Conservation (phyloP, 352 stramenopile species). For the Globisporangium echinulatum region DNA sequence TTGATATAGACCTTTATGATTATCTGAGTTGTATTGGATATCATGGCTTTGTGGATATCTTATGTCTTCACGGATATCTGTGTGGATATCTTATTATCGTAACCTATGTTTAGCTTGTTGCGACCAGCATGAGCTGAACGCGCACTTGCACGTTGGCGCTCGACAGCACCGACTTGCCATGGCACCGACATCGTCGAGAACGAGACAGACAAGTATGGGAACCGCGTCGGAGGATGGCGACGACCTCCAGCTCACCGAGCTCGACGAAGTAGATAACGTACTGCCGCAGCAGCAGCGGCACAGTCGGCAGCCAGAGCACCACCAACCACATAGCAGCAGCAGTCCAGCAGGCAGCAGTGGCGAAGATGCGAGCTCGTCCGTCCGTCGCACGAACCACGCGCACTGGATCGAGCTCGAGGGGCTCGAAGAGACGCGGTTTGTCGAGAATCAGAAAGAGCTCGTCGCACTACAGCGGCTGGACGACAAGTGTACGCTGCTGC, state of each 20-base stretch:
- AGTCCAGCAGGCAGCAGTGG: conserved; percentile 22
- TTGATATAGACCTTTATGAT: no score
- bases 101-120: no score
- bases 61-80: no score
- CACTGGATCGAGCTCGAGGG: conserved; percentile 27
- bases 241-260: conserved; percentile 24
- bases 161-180: no score
- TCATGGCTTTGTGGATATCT: no score
- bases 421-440: conserved; percentile 23
- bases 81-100: no score
- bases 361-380: not conserved
- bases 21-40: no score
- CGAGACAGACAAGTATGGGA: conserved; percentile 1
- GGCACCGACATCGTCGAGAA: no score
- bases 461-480: conserved; percentile 87
- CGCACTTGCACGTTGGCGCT: no score
- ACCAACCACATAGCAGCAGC: not conserved
- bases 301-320: not conserved
- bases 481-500: conserved; percentile 85
- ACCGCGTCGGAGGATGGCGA: conserved; percentile 1
- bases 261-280: conserved; percentile 13
- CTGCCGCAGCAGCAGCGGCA: conserved; percentile 7
- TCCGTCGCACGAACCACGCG: not conserved
- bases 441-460: conserved; percentile 82
- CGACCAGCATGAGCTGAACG: no score